Evolutionary conservation across 139 green algal genomes (phyloP).

Genomic region (Limnomonas spitsbergensis): DNA sequence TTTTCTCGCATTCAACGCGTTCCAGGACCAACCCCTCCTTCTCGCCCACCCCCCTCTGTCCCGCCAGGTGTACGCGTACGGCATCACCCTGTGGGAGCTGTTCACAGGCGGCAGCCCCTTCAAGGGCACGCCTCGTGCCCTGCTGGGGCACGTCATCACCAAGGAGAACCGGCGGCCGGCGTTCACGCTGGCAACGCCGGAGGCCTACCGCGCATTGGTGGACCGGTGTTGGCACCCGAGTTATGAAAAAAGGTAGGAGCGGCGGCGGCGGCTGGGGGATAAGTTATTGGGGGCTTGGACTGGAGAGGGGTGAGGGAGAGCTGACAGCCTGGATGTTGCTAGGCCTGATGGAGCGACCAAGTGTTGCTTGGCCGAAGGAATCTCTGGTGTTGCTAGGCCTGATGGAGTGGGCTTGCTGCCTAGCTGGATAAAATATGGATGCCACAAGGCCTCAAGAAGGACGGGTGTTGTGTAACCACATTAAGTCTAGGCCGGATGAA

Average conservation of each 20-base stretch:
- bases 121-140: constrained; percentile 19
- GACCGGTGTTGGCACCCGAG: constrained; percentile 37
- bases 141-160: constrained; percentile 29
- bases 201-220: constrained; percentile 23
- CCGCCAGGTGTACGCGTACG: constrained; percentile 37
- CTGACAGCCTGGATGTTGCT: neutral
- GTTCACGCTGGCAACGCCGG: constrained; percentile 32
- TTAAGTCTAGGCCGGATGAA: too few relatives aligned
- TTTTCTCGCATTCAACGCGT: too few relatives aligned
- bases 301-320: neutral
- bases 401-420: too few relatives aligned
- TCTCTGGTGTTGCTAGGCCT: too few relatives aligned
- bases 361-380: too few relatives aligned
- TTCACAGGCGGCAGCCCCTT: constrained; percentile 26
- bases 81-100: constrained; percentile 55
- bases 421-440: too few relatives aligned
- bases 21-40: too few relatives aligned
- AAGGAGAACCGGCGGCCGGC: constrained; percentile 33
- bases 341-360: too few relatives aligned
- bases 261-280: neutral
- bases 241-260: neutral
- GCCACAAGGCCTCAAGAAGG: too few relatives aligned
- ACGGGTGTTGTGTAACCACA: too few relatives aligned
- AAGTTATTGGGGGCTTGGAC: too few relatives aligned
- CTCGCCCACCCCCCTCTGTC: too few relatives aligned